These are phyloP conservation scores for Volvariella surrecta DNA, from an alignment of 1,284 basidiomycete genomes.

Conservation along the genomic window DNA sequence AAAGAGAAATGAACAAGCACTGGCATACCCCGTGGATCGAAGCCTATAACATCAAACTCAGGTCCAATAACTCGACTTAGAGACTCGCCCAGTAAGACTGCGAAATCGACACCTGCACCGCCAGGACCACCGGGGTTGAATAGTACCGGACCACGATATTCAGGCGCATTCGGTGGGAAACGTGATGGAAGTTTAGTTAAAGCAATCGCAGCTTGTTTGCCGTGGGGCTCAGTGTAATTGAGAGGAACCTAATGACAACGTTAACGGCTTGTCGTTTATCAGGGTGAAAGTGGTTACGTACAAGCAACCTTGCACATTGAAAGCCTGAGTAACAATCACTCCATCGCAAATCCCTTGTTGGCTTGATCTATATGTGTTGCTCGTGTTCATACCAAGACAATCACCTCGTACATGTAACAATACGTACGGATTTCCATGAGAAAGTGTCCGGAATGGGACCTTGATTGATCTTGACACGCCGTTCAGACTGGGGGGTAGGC, in stretches of 20 bases:
- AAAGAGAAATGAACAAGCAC: background rate
- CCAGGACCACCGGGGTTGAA: conserved; percentile 49
- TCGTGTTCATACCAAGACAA: too few species aligned
- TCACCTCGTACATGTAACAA: too few species aligned
- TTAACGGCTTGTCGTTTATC: too few species aligned
- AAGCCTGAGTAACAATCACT: background rate
- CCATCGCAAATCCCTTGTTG: background rate
- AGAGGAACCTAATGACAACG: conserved; percentile 36
- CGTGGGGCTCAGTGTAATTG: conserved; percentile 24
- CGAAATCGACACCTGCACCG: conserved; percentile 31
- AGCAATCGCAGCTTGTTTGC: conserved; percentile 25
- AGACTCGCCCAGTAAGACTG: conserved; percentile 17
- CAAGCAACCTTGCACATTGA: background rate
- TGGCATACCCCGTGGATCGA: conserved; percentile 32
- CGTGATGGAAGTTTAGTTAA: conserved; percentile 21
- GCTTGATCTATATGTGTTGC: background rate
- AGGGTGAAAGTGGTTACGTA: background rate
- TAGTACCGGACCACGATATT: conserved; percentile 36
- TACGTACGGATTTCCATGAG: too few species aligned
- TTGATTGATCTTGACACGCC: too few species aligned
- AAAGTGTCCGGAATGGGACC: too few species aligned
- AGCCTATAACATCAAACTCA: conserved; percentile 39
- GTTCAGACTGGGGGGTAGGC: too few species aligned
- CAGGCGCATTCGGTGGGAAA: conserved; percentile 11
- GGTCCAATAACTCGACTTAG: conserved; percentile 30